Evolutionary conservation across 768 basidiomycete genomes (phyloP), one percentile per base, ranked within the genome.

Genomic region (Psilocybe cubensis): DNA sequence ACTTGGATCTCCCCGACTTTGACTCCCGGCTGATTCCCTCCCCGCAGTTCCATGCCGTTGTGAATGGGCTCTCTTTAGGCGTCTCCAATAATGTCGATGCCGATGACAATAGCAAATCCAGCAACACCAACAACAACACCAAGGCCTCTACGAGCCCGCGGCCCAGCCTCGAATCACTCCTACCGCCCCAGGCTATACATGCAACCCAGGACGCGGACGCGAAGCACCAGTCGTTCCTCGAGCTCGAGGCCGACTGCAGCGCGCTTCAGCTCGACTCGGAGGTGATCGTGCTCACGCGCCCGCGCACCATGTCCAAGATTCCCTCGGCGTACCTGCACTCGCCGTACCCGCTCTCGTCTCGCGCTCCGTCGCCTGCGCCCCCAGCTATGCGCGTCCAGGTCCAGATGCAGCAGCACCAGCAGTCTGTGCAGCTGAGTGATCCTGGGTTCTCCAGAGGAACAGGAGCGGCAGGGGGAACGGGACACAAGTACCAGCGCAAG

Each of bases 401-500:
- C n/a, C n/a, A n/a, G n/a, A n/a, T n/a, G n/a, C n/a, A n/a, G n/a
- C n/a, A n/a, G n/a, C n/a, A n/a, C n/a, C n/a, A n/a, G n/a, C n/a
- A n/a, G n/a, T n/a, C n/a, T n/a, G n/a, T n/a, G n/a, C n/a, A n/a
- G n/a, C n/a, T n/a, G n/a, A n/a, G n/a, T n/a, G n/a, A n/a, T n/a
- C n/a, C n/a, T n/a, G n/a, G n/a, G n/a, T n/a, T 27, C 8, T 18
- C 27, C 8, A 47, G 17, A 54, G 43, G 21, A 29, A 58, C n/a
- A n/a, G n/a, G n/a, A n/a, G n/a, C n/a, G n/a, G n/a, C n/a, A n/a
- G n/a, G n/a, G n/a, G n/a, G n/a, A n/a, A n/a, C n/a, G n/a, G n/a
- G n/a, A n/a, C n/a, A 45, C 35, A 33, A 38, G 21, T 58, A 58
- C n/a, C 52, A 38, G 23, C 46, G 45, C 25, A 58, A 58, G 11